Percentiles rank a stretch among this genome's conserved stretches.
Evolutionary conservation across 768 basidiomycete genomes (phyloP).

Genomic region (Podaxis carcinomalis): DNA sequence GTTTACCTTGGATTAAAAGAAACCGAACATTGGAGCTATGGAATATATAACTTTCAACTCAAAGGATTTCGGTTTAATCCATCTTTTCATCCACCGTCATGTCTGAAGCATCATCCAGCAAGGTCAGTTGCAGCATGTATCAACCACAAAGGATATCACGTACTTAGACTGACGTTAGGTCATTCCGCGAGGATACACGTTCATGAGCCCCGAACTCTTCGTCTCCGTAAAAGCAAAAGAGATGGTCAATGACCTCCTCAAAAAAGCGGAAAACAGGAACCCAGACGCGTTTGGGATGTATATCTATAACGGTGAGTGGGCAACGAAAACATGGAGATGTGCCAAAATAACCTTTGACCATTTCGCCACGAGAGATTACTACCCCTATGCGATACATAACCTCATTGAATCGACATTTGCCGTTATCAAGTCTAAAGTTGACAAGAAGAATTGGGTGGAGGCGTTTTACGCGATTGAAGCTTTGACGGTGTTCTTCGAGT

Average conservation of each 20-base stretch:
- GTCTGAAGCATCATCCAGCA: background rate
- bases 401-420: constrained; percentile 28
- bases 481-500: constrained; percentile 27
- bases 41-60: background rate
- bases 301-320: constrained; percentile 27
- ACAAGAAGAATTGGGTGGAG: constrained; percentile 28
- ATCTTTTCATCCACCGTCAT: background rate
- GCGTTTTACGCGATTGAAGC: constrained; percentile 29
- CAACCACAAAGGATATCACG: background rate
- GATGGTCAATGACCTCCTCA: constrained; percentile 22
- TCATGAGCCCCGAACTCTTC: constrained; percentile 24
- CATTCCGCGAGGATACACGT: constrained; percentile 29
- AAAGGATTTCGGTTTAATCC: too few relatives aligned
- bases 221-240: constrained; percentile 25
- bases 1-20: background rate
- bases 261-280: constrained; percentile 26
- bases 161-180: background rate
- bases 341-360: background rate
- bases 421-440: constrained; percentile 26
- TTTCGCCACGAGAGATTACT: constrained; percentile 23
- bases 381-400: constrained; percentile 27
- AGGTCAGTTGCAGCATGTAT: background rate
- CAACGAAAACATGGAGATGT: background rate
- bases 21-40: background rate
- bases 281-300: constrained; percentile 31